Percentiles rank a stretch among this genome's conserved stretches.
Conservation (phyloP, 2,329 filamentous ascomycete species). For the Exophiala sideris region DNA sequence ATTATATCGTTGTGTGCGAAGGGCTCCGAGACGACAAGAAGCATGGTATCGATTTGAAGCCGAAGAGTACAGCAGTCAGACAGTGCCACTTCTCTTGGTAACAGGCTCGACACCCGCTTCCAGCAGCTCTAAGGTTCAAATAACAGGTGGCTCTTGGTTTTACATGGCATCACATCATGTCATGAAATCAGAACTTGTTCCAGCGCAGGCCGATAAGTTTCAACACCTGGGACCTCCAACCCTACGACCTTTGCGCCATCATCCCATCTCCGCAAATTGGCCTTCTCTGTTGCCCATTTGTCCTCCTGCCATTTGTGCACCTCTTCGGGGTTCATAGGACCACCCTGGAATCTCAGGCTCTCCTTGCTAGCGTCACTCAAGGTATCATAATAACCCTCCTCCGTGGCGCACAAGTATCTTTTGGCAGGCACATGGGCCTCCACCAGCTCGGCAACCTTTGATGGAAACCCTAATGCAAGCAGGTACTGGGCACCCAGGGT, state of each 20-base stretch:
- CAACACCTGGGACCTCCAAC: slow-evolving; percentile 2
- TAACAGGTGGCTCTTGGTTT: too few relatives aligned
- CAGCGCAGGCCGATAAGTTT: slow-evolving; percentile 4
- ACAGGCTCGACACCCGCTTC: too few relatives aligned
- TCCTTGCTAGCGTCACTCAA: slow-evolving; percentile 31
- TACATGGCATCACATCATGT: neutral
- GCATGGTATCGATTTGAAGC: too few relatives aligned
- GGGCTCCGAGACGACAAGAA: too few relatives aligned
- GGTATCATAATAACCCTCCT: slow-evolving; percentile 29
- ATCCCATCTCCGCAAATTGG: slow-evolving; percentile 30
- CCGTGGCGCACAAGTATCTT: slow-evolving; percentile 31
- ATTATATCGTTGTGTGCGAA: too few relatives aligned
- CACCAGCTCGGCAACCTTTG: slow-evolving; percentile 30
- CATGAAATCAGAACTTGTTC: neutral
- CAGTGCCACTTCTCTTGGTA: too few relatives aligned
- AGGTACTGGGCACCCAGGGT: slow-evolving; percentile 31
- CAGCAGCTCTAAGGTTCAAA: too few relatives aligned
- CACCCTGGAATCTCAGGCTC: slow-evolving; percentile 29
- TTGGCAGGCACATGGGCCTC: slow-evolving; percentile 34
- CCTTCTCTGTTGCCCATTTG: slow-evolving; percentile 26
- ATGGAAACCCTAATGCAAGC: slow-evolving; percentile 30
- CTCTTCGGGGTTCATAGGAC: slow-evolving; percentile 24
- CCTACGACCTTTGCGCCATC: slow-evolving; percentile 30
- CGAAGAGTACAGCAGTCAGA: too few relatives aligned
- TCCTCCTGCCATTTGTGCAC: slow-evolving; percentile 25